Evolutionary conservation across 345 rosid genomes (phyloP).

Genomic region (Kernera saxatilis): DNA sequence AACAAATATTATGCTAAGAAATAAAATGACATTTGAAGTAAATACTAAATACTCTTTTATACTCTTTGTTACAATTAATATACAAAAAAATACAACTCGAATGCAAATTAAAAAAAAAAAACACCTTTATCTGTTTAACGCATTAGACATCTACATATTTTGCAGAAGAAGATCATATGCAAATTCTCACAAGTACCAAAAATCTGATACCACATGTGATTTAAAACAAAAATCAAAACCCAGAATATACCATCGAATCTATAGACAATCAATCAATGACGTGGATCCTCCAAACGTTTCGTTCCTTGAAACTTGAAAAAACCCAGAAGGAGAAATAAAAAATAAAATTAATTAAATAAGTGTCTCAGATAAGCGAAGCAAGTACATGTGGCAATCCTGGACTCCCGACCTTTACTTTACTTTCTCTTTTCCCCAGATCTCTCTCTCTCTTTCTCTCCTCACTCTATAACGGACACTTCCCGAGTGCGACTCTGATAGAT

Average conservation of each 20-base stretch:
- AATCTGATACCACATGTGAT: neutral
- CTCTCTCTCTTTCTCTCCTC: neutral
- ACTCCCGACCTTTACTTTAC: neutral
- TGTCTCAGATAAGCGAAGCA: slow-evolving; percentile 6
- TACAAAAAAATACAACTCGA: too few relatives aligned
- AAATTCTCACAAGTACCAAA: neutral
- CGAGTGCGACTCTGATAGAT: neutral
- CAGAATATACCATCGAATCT: neutral
- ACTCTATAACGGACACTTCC: slow-evolving; percentile 16
- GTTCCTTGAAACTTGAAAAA: neutral
- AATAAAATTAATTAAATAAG: neutral
- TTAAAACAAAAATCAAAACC: too few relatives aligned
- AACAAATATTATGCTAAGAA: too few relatives aligned
- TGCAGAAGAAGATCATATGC: neutral
- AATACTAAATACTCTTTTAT: too few relatives aligned
- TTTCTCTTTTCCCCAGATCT: neutral
- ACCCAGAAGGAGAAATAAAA: neutral
- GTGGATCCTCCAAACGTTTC: neutral
- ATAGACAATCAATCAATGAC: neutral
- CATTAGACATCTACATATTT: too few relatives aligned
- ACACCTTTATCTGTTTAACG: too few relatives aligned
- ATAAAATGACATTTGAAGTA: too few relatives aligned
- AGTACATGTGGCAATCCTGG: slow-evolving; percentile 31
- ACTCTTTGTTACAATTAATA: too few relatives aligned
- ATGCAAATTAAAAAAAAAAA: too few relatives aligned